Evolutionary conservation across 78 protist species (phyloP).

Genomic region (Dictyostelium intermedium): DNA sequence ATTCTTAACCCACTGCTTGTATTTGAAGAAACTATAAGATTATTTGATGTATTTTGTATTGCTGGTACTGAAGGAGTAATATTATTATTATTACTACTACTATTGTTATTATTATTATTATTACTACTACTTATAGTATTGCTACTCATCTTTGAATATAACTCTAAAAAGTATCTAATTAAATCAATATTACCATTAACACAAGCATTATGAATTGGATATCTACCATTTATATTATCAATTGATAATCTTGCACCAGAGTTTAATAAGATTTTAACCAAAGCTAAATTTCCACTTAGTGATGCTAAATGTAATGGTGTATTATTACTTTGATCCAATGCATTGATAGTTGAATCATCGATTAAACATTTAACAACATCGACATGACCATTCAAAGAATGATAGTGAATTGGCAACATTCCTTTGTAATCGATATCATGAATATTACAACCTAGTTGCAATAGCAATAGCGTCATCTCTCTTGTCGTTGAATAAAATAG

Average conservation of each 20-base stretch:
- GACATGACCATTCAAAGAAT: constrained; percentile 21
- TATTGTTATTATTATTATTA: neutral
- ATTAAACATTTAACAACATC: constrained; percentile 66
- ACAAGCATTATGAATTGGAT: constrained; percentile 47
- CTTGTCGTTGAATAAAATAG: constrained; percentile 7
- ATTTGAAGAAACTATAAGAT: neutral
- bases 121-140: neutral
- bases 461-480: constrained; percentile 18
- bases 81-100: neutral
- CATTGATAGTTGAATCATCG: constrained; percentile 59
- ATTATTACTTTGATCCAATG: constrained; percentile 15
- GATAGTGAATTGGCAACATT: constrained; percentile 63
- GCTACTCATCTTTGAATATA: neutral
- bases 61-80: neutral
- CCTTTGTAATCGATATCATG: constrained; percentile 20
- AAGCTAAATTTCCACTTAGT: constrained; percentile 41
- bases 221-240: constrained; percentile 15
- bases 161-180: constrained; percentile 23
- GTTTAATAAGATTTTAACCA: constrained; percentile 13
- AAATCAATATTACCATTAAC: constrained; percentile 40
- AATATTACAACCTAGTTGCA: constrained; percentile 22
- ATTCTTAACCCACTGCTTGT: neutral
- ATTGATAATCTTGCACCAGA: constrained; percentile 58
- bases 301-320: constrained; percentile 68
- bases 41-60: neutral